Evolutionary conservation across 352 stramenopile species (phyloP).

Genomic region (Phytophthora idaei): DNA sequence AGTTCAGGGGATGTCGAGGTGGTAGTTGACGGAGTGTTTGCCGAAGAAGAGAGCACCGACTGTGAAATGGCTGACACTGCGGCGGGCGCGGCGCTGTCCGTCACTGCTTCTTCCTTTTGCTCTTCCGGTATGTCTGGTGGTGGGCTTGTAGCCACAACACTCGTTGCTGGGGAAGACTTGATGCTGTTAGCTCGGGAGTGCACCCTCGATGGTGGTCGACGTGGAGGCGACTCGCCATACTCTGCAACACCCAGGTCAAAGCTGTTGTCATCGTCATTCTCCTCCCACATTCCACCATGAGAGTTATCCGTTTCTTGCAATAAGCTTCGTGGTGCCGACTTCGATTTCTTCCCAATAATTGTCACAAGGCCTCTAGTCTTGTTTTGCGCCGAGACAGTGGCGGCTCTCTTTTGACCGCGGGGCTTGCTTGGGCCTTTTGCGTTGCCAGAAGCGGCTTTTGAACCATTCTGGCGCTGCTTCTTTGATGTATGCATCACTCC

Average conservation of each 20-base stretch:
- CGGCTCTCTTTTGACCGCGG: conserved; percentile 1
- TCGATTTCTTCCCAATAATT: conserved; percentile 23
- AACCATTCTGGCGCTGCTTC: not conserved
- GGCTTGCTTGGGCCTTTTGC: not conserved
- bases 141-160: conserved; percentile 17
- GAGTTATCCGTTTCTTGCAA: conserved; percentile 3
- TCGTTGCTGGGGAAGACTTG: conserved; percentile 20
- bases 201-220: conserved; percentile 28
- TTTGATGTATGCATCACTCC: conserved; percentile 15
- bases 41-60: conserved; percentile 16
- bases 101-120: conserved; percentile 5
- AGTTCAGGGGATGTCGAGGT: not conserved
- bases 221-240: conserved; percentile 34
- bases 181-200: conserved; percentile 25
- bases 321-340: conserved; percentile 14
- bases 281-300: conserved; percentile 11
- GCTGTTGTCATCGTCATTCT: conserved; percentile 29
- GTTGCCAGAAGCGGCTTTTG: not conserved
- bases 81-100: not conserved
- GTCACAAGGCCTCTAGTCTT: not conserved
- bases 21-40: not conserved
- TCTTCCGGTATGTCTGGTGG: conserved; percentile 1
- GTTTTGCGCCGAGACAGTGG: not conserved
- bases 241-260: conserved; percentile 29
- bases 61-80: not conserved